phyloP scores from a whole-genome alignment of 768 basidiomycete species.

The Pulveroboletus ravenelii region DNA sequence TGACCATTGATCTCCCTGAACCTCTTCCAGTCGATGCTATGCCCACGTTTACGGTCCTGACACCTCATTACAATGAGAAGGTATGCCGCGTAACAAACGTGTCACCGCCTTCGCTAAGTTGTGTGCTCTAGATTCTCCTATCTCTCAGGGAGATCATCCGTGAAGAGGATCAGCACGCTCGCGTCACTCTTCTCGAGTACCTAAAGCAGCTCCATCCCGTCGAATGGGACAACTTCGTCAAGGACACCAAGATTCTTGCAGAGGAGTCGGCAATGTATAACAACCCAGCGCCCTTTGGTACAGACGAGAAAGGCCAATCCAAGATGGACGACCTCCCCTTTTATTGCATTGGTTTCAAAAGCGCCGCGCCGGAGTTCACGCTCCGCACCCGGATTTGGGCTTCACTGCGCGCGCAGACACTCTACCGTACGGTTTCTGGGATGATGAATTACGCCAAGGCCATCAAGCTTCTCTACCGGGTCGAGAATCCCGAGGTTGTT shows the following conservation, averaged over 20 bases:
- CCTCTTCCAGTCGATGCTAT: slow-evolving; percentile 97
- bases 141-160: slow-evolving; percentile 98
- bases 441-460: slow-evolving; percentile 99
- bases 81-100: slow-evolving; percentile 34
- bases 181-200: slow-evolving; percentile 96
- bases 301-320: slow-evolving; percentile 76
- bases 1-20: slow-evolving; percentile 92
- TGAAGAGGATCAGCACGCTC: slow-evolving; percentile 95
- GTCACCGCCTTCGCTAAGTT: slow-evolving; percentile 1
- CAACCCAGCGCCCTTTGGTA: slow-evolving; percentile 67
- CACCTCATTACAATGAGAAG: slow-evolving; percentile 99
- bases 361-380: slow-evolving; percentile 96
- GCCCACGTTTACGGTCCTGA: slow-evolving; percentile 98
- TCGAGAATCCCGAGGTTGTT: slow-evolving; percentile 98
- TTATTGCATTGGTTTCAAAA: slow-evolving; percentile 99
- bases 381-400: slow-evolving; percentile 99
- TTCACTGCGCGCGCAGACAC: slow-evolving; percentile 94
- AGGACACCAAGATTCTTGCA: slow-evolving; percentile 98
- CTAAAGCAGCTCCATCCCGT: slow-evolving; percentile 96
- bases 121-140: slow-evolving; percentile 67
- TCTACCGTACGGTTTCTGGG: slow-evolving; percentile 97
- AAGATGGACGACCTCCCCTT: slow-evolving; percentile 93
- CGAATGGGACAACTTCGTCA: slow-evolving; percentile 99
- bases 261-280: slow-evolving; percentile 89
- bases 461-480: slow-evolving; percentile 98